These are phyloP conservation scores for Sabuloglossum arenarium DNA, from an alignment of 495 filamentous ascomycete species.

Conservation along the genomic window DNA sequence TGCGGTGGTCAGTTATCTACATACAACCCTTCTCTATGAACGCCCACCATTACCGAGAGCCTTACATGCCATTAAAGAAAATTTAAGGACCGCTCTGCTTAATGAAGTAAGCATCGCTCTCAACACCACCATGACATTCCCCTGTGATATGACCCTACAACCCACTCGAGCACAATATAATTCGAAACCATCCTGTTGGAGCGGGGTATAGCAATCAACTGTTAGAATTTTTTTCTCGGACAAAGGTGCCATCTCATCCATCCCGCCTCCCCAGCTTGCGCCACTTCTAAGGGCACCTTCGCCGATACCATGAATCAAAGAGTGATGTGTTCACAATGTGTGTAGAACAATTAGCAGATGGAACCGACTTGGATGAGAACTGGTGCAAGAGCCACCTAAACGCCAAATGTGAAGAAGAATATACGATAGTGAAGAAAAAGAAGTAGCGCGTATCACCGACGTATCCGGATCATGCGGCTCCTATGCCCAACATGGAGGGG, in stretches of 20 bases:
- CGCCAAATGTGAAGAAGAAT: not conserved
- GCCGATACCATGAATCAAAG: slow-evolving; percentile 1
- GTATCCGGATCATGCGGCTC: slow-evolving; percentile 1
- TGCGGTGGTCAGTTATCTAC: too few species aligned
- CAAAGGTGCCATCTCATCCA: not conserved
- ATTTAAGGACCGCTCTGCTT: too few species aligned
- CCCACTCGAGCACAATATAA: not conserved
- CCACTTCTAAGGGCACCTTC: slow-evolving; percentile 5
- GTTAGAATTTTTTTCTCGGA: not conserved
- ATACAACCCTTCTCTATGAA: too few species aligned
- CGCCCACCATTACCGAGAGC: too few species aligned
- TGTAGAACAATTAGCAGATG: slow-evolving; percentile 7
- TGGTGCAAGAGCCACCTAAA: slow-evolving; percentile 3
- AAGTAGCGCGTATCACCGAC: not conserved
- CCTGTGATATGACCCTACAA: too few species aligned
- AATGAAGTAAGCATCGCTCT: too few species aligned
- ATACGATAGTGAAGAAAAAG: not conserved
- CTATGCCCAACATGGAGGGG: too few species aligned
- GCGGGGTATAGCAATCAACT: not conserved
- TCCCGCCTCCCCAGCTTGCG: slow-evolving; percentile 1
- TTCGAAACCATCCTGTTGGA: not conserved
- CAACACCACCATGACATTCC: too few species aligned
- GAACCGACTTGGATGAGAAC: slow-evolving; percentile 3
- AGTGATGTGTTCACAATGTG: slow-evolving; percentile 1
- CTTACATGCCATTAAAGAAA: too few species aligned